A percentile compares a stretch with the other conserved stretches of the same genome.
Conservation (phyloP, 2,329 filamentous ascomycete genomes). For the Chlorencoelia australis region DNA sequence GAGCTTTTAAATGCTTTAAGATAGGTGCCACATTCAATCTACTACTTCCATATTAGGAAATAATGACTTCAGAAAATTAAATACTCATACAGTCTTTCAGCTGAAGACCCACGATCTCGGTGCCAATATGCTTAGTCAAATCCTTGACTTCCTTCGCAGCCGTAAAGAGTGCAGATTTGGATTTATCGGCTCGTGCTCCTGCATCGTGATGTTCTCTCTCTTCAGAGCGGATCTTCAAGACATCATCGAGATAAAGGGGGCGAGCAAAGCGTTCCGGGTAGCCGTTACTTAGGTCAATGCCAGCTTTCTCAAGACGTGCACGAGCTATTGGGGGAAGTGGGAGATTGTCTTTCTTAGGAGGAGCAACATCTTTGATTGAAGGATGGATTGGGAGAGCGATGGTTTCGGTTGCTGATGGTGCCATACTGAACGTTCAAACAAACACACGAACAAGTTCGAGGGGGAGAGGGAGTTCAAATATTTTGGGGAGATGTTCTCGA, state of each 20-base stretch:
- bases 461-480: too few relatives aligned
- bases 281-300: slow-evolving; percentile 57
- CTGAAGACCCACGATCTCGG: slow-evolving; percentile 33
- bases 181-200: slow-evolving; percentile 53
- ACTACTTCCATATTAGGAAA: too few relatives aligned
- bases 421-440: not conserved
- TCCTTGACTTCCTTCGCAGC: slow-evolving; percentile 54
- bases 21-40: too few relatives aligned
- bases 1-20: too few relatives aligned
- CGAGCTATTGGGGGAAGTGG: slow-evolving; percentile 47
- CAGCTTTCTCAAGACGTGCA: slow-evolving; percentile 54
- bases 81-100: slow-evolving; percentile 31
- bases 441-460: too few relatives aligned
- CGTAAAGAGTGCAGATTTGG: slow-evolving; percentile 48
- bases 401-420: slow-evolving; percentile 29
- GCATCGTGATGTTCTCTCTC: slow-evolving; percentile 48
- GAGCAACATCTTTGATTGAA: slow-evolving; percentile 51
- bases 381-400: slow-evolving; percentile 44
- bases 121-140: slow-evolving; percentile 31
- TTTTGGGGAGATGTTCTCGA: too few relatives aligned
- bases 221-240: slow-evolving; percentile 52
- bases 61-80: too few relatives aligned
- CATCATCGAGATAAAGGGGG: slow-evolving; percentile 61
- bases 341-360: slow-evolving; percentile 54
- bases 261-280: slow-evolving; percentile 61